phyloP scores from a whole-genome alignment of 805 yeast genomes.

The Candida mattraensis region DNA sequence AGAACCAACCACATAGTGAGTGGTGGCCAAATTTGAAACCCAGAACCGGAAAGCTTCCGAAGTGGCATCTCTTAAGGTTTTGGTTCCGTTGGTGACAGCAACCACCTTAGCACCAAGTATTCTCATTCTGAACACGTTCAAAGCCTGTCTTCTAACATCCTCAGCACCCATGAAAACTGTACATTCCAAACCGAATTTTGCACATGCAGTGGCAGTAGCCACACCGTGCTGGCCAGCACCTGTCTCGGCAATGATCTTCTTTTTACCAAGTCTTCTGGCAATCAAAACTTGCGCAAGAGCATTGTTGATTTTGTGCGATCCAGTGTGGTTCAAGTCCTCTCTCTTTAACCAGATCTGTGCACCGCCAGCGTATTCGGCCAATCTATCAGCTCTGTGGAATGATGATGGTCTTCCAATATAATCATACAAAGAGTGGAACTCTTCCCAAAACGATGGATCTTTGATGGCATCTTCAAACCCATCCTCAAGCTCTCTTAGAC shows the following conservation, averaged over 20 bases:
- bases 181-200: slow-evolving; percentile 89
- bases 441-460: slow-evolving; percentile 93
- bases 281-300: slow-evolving; percentile 80
- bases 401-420: slow-evolving; percentile 97
- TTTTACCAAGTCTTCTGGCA: slow-evolving; percentile 78
- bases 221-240: slow-evolving; percentile 96
- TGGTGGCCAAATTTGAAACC: slow-evolving; percentile 83
- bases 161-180: slow-evolving; percentile 99
- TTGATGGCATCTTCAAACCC: slow-evolving; percentile 87
- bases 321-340: slow-evolving; percentile 91
- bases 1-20: slow-evolving; percentile 96
- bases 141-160: slow-evolving; percentile 97
- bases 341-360: slow-evolving; percentile 97
- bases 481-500: slow-evolving; percentile 82
- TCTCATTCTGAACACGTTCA: slow-evolving; percentile 96
- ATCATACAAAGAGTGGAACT: slow-evolving; percentile 76
- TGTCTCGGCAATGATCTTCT: slow-evolving; percentile 79
- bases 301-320: slow-evolving; percentile 84
- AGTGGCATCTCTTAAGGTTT: slow-evolving; percentile 96
- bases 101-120: slow-evolving; percentile 94
- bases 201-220: slow-evolving; percentile 91
- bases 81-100: slow-evolving; percentile 91
- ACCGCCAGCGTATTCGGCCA: slow-evolving; percentile 90
- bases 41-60: slow-evolving; percentile 95
- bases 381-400: slow-evolving; percentile 86